Percentiles rank a stretch among this genome's conserved stretches.
Conservation (phyloP, 345 rosid species). For the Excoecaria cochinchinensis region DNA sequence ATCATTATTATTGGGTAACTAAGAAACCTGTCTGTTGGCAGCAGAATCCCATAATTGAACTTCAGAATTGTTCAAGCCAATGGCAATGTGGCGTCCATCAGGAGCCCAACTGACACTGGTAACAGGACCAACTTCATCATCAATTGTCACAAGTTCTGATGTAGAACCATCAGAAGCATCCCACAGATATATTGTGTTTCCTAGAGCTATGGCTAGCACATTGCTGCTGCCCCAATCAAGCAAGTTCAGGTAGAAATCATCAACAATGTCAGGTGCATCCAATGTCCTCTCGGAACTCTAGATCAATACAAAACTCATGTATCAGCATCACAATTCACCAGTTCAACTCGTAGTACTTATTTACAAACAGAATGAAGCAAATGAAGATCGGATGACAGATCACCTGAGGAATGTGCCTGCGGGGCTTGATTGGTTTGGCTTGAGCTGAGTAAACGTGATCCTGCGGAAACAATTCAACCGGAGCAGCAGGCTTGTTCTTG, state of each 20-base stretch:
- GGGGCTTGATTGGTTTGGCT: constrained; percentile 6
- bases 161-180: constrained; percentile 47
- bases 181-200: constrained; percentile 49
- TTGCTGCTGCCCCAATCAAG: constrained; percentile 47
- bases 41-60: constrained; percentile 53
- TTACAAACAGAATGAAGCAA: not conserved
- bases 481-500: constrained; percentile 58
- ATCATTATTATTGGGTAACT: not conserved
- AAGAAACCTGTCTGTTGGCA: constrained; percentile 33
- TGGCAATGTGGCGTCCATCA: constrained; percentile 43
- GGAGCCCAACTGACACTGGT: constrained; percentile 56
- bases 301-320: not conserved
- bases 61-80: constrained; percentile 51
- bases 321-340: not conserved
- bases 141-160: constrained; percentile 50
- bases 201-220: constrained; percentile 41
- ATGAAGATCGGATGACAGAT: not conserved
- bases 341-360: not conserved
- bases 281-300: constrained; percentile 18
- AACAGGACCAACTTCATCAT: constrained; percentile 44
- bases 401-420: constrained; percentile 21
- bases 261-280: constrained; percentile 14
- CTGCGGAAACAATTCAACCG: constrained; percentile 26
- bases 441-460: constrained; percentile 10
- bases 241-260: constrained; percentile 15